Conservation (phyloP, 129 eudicot species). For the Lactuca sativa region DNA sequence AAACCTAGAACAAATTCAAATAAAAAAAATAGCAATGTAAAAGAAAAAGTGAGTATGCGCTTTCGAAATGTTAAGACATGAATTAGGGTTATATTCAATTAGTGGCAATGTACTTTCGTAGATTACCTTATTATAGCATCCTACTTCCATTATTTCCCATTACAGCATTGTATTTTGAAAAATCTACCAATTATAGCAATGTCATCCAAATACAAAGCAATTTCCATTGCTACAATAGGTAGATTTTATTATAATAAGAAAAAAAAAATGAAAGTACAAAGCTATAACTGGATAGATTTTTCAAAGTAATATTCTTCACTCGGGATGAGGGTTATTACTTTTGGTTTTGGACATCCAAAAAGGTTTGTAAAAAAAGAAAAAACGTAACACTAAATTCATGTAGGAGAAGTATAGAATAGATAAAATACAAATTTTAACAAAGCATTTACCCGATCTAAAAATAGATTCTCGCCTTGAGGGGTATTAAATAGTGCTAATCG, state of each 20-base stretch:
- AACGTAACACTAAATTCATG: background rate
- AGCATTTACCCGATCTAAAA: slow-evolving; percentile 84
- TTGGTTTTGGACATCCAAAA: background rate
- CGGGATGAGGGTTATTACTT: background rate
- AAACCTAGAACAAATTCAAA: slow-evolving; percentile 51
- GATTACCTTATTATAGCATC: too few species aligned
- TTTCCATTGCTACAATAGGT: too few species aligned
- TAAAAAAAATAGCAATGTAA: background rate
- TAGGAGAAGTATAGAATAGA: background rate
- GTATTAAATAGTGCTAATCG: slow-evolving; percentile 76
- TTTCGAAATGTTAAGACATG: too few species aligned
- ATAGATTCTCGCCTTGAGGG: slow-evolving; percentile 79
- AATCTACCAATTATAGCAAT: too few species aligned
- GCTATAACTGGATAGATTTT: too few species aligned
- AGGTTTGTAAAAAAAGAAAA: background rate
- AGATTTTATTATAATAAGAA: too few species aligned
- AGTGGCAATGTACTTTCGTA: background rate
- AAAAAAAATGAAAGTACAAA: too few species aligned
- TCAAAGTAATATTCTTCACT: too few species aligned
- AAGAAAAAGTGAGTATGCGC: too few species aligned
- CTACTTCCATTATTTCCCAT: too few species aligned
- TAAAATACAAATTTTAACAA: slow-evolving; percentile 8
- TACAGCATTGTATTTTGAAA: too few species aligned
- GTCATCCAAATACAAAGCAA: too few species aligned
- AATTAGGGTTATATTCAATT: background rate